Evolutionary conservation across 192 early-diverging fungal genomes (phyloP), one percentile per base, ranked within the genome.

Genomic region (Coemansia sp.): DNA sequence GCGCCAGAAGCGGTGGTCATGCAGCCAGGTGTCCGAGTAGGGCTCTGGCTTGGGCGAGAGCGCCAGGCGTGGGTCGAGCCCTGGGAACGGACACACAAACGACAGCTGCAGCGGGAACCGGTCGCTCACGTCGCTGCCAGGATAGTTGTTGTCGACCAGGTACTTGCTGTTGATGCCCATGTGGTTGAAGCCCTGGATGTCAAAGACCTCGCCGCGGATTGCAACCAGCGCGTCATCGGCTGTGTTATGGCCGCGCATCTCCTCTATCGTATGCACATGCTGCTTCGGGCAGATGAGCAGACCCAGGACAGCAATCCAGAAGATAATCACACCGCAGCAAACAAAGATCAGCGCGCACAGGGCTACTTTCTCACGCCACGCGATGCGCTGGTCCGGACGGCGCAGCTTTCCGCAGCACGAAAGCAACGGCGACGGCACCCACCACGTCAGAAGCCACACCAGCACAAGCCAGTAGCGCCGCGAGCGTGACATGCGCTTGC

Each of bases 341-440:
- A 93, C 66, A 18, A 87, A 73, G 34, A 95, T 92, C 50, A 97
- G 66, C 41, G 86, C 75, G 62, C 91, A 93, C 18, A 98, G 80
- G 5, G 96, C 90, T 4, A 95, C 85, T 71, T 98, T 97, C 70
- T 98, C 96, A 54, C 96, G 84, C 96, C 96, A 98, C 6, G 96
- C 96, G 69, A 91, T 83, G 48, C 86, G 90, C 57, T 92, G 83
- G 68, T 91, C 90, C 38, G 71, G 74, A 47, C 84, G 83, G 64
- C 82, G 76, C 83, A 93, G 92, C 53, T 85, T 76, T 41, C 90
- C 92, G 56, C 89, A 88, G 60, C 81, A 85, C 9, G 64, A 60
- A 39, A 98, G 65, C 33, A 78, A 83, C 7, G 67, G 75, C 46
- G 81, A 81, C n/a, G 96, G 96, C 38, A 96, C 84, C 90, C 94